phyloP scores from a whole-genome alignment of 805 yeast species.

The Nakazawaea ishiwadae region DNA sequence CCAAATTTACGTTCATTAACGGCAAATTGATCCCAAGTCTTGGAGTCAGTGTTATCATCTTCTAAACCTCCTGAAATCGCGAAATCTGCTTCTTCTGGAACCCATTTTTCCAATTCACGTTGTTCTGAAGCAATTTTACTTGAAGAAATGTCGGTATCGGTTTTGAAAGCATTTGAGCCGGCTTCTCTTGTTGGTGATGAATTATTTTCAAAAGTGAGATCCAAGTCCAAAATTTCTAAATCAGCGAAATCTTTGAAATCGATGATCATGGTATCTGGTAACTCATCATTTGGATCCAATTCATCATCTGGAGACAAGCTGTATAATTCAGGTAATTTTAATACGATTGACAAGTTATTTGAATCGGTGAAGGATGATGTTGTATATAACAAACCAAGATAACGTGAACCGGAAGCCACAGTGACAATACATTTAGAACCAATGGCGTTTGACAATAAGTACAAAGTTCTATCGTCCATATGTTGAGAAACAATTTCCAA shows the following conservation, averaged over 20 bases:
- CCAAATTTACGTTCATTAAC: constrained; percentile 90
- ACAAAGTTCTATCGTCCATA: constrained; percentile 53
- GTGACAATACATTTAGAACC: constrained; percentile 58
- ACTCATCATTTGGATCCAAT: constrained; percentile 27
- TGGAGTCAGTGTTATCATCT: constrained; percentile 25
- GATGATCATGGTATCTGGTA: constrained; percentile 42
- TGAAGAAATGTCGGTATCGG: constrained; percentile 81
- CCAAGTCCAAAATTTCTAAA: constrained; percentile 37
- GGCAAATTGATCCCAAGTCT: constrained; percentile 88
- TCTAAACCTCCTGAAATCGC: constrained; percentile 28
- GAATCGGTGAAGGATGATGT: constrained; percentile 33
- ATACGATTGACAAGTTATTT: constrained; percentile 45
- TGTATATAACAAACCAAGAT: constrained; percentile 55
- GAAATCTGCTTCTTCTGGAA: constrained; percentile 51
- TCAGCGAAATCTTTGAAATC: constrained; percentile 47
- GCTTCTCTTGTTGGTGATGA: constrained; percentile 15
- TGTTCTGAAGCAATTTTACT: constrained; percentile 39
- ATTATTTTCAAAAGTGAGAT: constrained; percentile 20
- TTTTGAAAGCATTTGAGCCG: constrained; percentile 45
- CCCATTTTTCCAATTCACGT: constrained; percentile 81
- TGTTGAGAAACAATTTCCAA: constrained; percentile 25
- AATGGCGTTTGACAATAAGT: constrained; percentile 50
- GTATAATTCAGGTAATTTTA: constrained; percentile 45
- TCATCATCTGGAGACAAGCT: constrained; percentile 29
- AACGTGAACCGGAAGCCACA: constrained; percentile 54